Base-by-base conservation (phyloP, 2,329 filamentous ascomycete species). In the Clarireedia paspali region DNA sequence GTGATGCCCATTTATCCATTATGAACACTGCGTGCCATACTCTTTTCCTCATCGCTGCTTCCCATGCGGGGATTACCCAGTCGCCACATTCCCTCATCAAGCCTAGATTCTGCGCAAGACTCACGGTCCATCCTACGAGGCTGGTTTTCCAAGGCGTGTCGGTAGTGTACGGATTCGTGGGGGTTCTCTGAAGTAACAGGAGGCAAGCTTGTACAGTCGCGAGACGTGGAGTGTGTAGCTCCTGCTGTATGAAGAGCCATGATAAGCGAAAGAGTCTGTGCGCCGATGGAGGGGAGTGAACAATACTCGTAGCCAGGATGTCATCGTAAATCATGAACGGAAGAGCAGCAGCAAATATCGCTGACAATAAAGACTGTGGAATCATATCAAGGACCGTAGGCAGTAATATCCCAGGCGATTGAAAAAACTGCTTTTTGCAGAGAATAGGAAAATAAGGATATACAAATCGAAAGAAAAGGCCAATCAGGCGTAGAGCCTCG, bases 321-420 rank as follows among this genome's bases (percentile, higher is more conserved):
- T 74, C 72, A 57, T 75, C 73, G 65, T 74, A 74, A 5, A 73
- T 63, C 53, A 72, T 71, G 56, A 75, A 75, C 4, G 72, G 71
- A n/a, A 75, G 63, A 2, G 73, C 71, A 17, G 73, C 72, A 10
- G 73, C 73, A 53, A 74, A 75, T 17, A 75, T 71, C 2, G 72
- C 72, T 2, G 72, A 70, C 15, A 74, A 62, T 14, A 74, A 63
- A 42, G 68, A 71, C 3, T 73, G 64, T 1, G 72, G 68, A 12
- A 74, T 59, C 23, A 63, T 64, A 49, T 68, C 61, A 1, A 72
- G 64, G 12, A 70, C 63, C 3, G 67, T 59, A 1, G 66, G 67
- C 30, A 59, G 62, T 38, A 67, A 42, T 38, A 57, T 42, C 15
- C 63, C 65, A 20, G 42, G 51, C 23, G 64, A 60, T 2, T 58